Evolutionary conservation across 2,329 filamentous ascomycete genomes (phyloP), one percentile per base, ranked within the genome.

Genomic region (Endoconidiophora laricicola): DNA sequence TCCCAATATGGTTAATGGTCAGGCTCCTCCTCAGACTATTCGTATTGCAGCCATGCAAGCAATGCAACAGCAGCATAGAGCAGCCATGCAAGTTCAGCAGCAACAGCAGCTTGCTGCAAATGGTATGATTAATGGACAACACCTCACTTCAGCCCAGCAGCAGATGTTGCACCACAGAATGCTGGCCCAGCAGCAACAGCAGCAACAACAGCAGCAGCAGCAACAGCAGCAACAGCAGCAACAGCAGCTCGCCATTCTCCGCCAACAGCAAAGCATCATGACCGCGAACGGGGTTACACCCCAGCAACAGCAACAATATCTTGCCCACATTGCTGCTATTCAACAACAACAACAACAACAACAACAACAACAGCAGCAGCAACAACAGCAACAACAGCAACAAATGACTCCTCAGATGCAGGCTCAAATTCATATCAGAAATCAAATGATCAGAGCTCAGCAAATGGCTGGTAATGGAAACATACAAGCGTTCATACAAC

Each of bases 11-110:
- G 42, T 38, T 4, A 54, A 50, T 12, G 26, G 39, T 10, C 44
- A 41, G 9, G 29, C 12, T 10, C 24, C 44, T 43, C 20, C 29
- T 6, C 43, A 37, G 6, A 37, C 39, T 20, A 53, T 53, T 23
- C 39, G 51, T 22, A 61, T 66, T 57, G 65, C 67, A 14, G 63
- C 62, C 2, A 70, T 73, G 47, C 62, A 76, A 29, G 66, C 66
- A 0, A 38, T 43, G 4, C 50, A 52, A 39, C 39, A 44, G 6
- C 46, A 49, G 24, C 65, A 68, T 4, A 71, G 76, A 52, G 68
- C 69, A 50, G 66, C 70, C 23, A 65, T 70, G 47, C 62, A 67
- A 29, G 69, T 71, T 46, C 62, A 70, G 48, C 65, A 65, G 33
- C 68, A 70, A 43, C 68, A 71, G 55, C 62, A 65, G 57, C 61